Percentiles rank a stretch among this genome's conserved stretches.
Evolutionary conservation across 2,329 filamentous ascomycete genomes (phyloP).

Genomic region (Talaromyces funiculosus): DNA sequence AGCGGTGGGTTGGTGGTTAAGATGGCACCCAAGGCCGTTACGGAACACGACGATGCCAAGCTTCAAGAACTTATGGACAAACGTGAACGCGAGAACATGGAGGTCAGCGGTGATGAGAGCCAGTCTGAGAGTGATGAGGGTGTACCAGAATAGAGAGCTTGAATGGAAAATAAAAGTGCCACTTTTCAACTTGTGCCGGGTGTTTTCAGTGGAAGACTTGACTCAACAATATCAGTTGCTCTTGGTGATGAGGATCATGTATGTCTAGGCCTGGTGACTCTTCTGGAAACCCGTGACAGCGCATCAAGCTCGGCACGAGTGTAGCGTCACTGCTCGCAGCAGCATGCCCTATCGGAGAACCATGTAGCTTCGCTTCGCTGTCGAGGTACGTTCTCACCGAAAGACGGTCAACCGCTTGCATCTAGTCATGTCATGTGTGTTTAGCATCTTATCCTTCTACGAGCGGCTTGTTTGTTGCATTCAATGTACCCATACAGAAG

Average conservation of each 20-base stretch:
- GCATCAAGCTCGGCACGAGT: background rate
- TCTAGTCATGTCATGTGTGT: background rate
- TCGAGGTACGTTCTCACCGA: background rate
- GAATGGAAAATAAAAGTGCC: constrained; percentile 7
- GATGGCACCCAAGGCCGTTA: constrained; percentile 99
- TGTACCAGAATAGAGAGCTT: constrained; percentile 45
- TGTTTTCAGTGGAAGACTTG: background rate
- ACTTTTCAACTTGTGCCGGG: constrained; percentile 10
- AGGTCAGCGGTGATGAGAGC: constrained; percentile 96
- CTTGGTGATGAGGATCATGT: background rate
- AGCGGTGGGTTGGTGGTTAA: constrained; percentile 81
- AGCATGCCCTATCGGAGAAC: background rate
- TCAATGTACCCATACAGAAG: constrained; percentile 5
- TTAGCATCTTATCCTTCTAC: background rate
- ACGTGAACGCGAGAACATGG: constrained; percentile 93
- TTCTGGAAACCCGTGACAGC: background rate
- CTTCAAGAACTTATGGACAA: constrained; percentile 98
- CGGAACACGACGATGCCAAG: constrained; percentile 95
- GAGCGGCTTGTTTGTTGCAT: constrained; percentile 5
- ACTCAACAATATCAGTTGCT: background rate
- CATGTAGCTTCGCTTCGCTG: background rate
- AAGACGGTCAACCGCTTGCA: background rate
- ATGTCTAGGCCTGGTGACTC: background rate
- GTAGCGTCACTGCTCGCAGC: constrained; percentile 1
- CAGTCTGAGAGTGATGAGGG: constrained; percentile 93